These are phyloP conservation scores for Venturia nashicola DNA, from an alignment of 2,329 filamentous ascomycete genomes.

Conservation along the genomic window DNA sequence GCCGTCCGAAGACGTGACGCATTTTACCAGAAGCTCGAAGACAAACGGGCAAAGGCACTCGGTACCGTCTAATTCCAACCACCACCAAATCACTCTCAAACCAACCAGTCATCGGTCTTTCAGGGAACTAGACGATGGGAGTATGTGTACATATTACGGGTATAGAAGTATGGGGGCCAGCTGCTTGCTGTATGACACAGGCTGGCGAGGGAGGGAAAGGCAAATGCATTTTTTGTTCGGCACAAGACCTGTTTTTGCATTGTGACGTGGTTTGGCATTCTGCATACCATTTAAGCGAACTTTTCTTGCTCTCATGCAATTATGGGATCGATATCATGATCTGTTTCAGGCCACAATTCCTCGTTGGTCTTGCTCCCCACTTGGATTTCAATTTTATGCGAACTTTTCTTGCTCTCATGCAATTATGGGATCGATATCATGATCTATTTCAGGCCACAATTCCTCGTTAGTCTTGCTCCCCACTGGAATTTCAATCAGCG, in stretches of 20 bases:
- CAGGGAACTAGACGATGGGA: background rate
- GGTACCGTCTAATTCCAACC: conserved; percentile 3
- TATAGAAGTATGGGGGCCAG: background rate
- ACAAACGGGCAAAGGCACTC: conserved; percentile 27
- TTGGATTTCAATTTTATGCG: too few relatives aligned
- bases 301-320: too few relatives aligned
- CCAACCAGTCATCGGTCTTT: background rate
- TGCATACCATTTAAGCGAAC: too few relatives aligned
- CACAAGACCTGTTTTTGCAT: background rate
- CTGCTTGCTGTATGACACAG: background rate
- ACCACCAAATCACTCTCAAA: background rate
- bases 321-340: too few relatives aligned
- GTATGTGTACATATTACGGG: background rate
- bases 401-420: too few relatives aligned
- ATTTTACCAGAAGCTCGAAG: conserved; percentile 52
- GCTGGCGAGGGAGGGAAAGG: background rate
- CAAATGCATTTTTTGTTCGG: conserved; percentile 1
- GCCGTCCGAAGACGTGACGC: conserved; percentile 49
- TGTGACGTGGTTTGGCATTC: background rate
- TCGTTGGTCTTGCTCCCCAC: too few relatives aligned
- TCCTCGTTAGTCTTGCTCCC: too few relatives aligned
- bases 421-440: too few relatives aligned
- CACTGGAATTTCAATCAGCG: too few relatives aligned
- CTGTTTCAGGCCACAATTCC: too few relatives aligned
- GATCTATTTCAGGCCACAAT: too few relatives aligned